Base-by-base conservation (phyloP, 2,329 filamentous ascomycete genomes). In the Trichoderma polysporum region DNA sequence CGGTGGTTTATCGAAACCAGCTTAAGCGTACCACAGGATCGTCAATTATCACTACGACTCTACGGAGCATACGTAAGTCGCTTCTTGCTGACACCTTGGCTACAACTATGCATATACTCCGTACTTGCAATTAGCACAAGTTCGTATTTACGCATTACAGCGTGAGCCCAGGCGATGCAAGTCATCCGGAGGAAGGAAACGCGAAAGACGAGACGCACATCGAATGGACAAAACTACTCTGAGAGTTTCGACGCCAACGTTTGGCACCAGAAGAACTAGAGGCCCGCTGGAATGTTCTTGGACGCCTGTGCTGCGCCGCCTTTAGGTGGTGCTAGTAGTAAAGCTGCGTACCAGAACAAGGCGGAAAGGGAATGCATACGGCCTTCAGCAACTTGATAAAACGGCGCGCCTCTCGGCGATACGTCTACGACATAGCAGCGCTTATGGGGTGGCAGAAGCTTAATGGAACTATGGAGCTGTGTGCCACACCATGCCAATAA, bases 361-460 rank as follows among this genome's bases (percentile, higher is more conserved):
- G 31, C 35, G 19, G 31, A 61, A 58, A 10, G 45, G 47, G 50
- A 57, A 63, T 41, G 58, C 52, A 22, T 22, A 49, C 19, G 50
- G 35, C 31, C 58, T 35, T 62, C 37, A 45, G n/a, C n/a, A n/a
- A n/a, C n/a, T 29, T 52, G 59, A 67, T 49, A 62, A 22, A 47
- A 25, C 59, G 61, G 57, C 56, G 50, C 66, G 58, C 66, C 66
- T 53, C 57, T 66, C 66, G 66, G 66, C 58, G 22, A 67, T 63
- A 63, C 31, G 49, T 50, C 53, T 7, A 25, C 31, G n/a, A 52
- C 33, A 56, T 19, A 35, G 58, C 50, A 37, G 52, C 58, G 58
- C 58, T 62, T 47, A 67, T 54, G 58, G 58, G 49, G 66, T 67
- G 58, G 58, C 50, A 63, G 66, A 67, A 63, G 66, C 66, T 62